A percentile compares a stretch with the other conserved stretches of the same genome.
phyloP scores from a whole-genome alignment of 2,329 filamentous ascomycete species.

The Trichophyton mentagrophytes region DNA sequence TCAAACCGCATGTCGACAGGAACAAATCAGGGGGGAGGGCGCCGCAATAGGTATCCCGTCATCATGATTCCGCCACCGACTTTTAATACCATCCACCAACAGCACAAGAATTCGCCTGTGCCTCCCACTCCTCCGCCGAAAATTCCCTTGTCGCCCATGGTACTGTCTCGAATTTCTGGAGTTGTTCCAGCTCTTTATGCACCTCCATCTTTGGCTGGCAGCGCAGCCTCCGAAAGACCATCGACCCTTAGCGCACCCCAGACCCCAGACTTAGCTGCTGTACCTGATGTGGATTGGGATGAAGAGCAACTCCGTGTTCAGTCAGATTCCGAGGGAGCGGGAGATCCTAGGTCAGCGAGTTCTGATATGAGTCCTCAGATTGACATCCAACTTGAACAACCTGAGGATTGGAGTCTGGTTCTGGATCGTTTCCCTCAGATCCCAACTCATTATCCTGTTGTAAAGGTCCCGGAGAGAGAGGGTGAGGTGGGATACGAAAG shows the following conservation, averaged over 20 bases:
- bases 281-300: constrained; percentile 51
- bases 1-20: constrained; percentile 27
- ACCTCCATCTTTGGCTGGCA: constrained; percentile 81
- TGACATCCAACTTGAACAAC: constrained; percentile 28
- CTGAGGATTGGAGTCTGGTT: constrained; percentile 48
- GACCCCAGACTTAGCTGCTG: constrained; percentile 58
- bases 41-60: constrained; percentile 42
- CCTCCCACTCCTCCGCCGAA: constrained; percentile 39
- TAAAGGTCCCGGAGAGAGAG: not conserved
- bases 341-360: constrained; percentile 17
- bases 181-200: constrained; percentile 63
- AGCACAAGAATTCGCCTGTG: constrained; percentile 37
- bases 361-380: constrained; percentile 20
- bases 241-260: constrained; percentile 70
- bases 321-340: constrained; percentile 22
- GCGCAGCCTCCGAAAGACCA: constrained; percentile 75
- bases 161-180: constrained; percentile 58
- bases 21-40: constrained; percentile 25
- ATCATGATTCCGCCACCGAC: constrained; percentile 44
- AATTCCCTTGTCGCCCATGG: constrained; percentile 63
- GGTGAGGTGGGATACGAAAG: not conserved
- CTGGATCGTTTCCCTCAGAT: constrained; percentile 31
- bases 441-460: constrained; percentile 14
- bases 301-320: constrained; percentile 24
- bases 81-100: constrained; percentile 42